Evolutionary conservation across 257 asterid species (phyloP).

Genomic region (Cruciata laevipes): DNA sequence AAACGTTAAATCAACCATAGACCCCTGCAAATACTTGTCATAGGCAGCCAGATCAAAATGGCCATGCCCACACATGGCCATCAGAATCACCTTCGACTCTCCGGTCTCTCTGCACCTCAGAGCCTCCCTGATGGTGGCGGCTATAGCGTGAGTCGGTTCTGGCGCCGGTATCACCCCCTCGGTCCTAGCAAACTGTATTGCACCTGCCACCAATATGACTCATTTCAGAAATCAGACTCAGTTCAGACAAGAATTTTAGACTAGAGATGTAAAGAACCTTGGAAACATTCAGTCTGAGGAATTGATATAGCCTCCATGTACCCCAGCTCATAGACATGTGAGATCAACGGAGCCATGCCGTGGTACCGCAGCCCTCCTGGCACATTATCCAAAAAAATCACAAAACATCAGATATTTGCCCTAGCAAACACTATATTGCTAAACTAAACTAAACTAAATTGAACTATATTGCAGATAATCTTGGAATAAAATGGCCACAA

Average conservation of each 20-base stretch:
- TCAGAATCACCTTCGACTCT: slow-evolving; percentile 77
- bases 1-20: slow-evolving; percentile 60
- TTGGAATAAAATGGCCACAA: background rate
- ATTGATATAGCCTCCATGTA: slow-evolving; percentile 67
- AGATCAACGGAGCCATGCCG: slow-evolving; percentile 92
- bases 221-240: background rate
- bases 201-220: slow-evolving; percentile 36
- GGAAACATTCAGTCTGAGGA: slow-evolving; percentile 88
- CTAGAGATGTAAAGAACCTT: slow-evolving; percentile 30
- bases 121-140: slow-evolving; percentile 88
- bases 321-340: slow-evolving; percentile 78
- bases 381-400: slow-evolving; percentile 1
- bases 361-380: slow-evolving; percentile 91
- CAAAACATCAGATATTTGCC: background rate
- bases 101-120: slow-evolving; percentile 74
- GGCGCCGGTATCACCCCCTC: slow-evolving; percentile 96
- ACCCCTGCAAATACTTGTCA: slow-evolving; percentile 74
- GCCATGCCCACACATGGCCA: slow-evolving; percentile 98
- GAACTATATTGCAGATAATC: too few species aligned
- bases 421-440: background rate
- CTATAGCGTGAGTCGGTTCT: slow-evolving; percentile 87
- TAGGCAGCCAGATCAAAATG: slow-evolving; percentile 90
- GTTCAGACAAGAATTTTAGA: background rate
- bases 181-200: slow-evolving; percentile 74
- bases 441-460: too few species aligned